These are phyloP conservation scores for Trypanosoma melophagium DNA, from an alignment of 208 protist genomes.

Conservation along the genomic window DNA sequence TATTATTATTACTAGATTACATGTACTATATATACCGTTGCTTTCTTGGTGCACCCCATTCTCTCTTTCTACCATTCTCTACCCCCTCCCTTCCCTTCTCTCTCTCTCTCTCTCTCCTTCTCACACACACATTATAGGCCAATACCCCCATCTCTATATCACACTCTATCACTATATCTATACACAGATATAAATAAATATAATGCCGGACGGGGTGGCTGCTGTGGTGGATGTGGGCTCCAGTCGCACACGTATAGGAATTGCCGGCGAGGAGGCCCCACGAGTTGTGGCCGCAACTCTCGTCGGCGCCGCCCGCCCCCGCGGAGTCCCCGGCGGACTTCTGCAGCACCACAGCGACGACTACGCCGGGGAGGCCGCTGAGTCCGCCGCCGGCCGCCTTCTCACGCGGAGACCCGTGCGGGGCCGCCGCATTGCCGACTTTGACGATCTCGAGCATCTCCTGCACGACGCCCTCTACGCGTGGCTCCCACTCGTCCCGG, in stretches of 20 bases:
- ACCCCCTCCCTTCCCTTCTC: not conserved
- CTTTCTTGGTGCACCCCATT: constrained; percentile 15
- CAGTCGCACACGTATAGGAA: constrained; percentile 92
- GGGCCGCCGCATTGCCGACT: constrained; percentile 71
- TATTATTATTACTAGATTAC: constrained; percentile 6
- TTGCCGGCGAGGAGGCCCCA: constrained; percentile 94
- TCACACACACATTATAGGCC: not conserved
- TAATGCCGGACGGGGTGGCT: constrained; percentile 24
- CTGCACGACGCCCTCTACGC: constrained; percentile 77
- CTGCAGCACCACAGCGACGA: constrained; percentile 65
- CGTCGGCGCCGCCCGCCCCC: constrained; percentile 71
- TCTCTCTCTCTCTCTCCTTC: not conserved
- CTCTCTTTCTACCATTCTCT: constrained; percentile 5
- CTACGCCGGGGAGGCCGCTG: constrained; percentile 69
- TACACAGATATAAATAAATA: too few species aligned
- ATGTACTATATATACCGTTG: constrained; percentile 2
- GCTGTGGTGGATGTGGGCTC: constrained; percentile 97
- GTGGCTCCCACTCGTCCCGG: constrained; percentile 56
- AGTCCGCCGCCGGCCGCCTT: constrained; percentile 56
- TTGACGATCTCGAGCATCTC: constrained; percentile 78
- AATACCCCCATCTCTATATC: constrained; percentile 7
- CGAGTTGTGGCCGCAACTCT: constrained; percentile 86
- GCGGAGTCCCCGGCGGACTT: constrained; percentile 52
- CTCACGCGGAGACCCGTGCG: constrained; percentile 52
- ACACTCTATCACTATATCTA: too few species aligned